Percentiles rank a stretch among this genome's conserved stretches.
These are phyloP conservation scores for Solanum microdontum DNA, from an alignment of 257 asterid genomes.

Conservation along the genomic window DNA sequence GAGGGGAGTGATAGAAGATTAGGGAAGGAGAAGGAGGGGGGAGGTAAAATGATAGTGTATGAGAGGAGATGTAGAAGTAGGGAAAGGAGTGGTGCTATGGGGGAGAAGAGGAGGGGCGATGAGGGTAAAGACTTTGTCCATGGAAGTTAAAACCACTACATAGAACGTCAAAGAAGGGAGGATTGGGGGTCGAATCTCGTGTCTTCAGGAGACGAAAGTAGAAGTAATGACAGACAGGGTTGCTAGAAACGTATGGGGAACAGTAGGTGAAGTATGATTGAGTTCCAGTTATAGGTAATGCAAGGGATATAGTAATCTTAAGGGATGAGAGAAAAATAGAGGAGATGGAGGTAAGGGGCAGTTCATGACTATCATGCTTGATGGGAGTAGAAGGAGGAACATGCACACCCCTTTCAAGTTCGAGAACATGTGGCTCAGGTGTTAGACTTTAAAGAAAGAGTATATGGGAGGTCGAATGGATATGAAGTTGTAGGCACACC, in stretches of 20 bases:
- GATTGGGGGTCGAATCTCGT: background rate
- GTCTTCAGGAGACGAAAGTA: background rate
- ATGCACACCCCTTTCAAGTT: background rate
- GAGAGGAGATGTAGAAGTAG: background rate
- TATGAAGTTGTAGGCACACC: background rate
- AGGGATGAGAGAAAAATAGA: background rate
- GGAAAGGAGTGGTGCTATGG: background rate
- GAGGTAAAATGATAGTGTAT: background rate
- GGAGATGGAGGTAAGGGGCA: background rate
- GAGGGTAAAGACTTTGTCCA: background rate
- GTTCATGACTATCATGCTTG: background rate
- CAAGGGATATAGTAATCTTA: background rate
- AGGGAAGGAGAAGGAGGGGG: background rate
- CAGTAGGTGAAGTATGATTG: background rate
- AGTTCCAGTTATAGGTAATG: background rate
- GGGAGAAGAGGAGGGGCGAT: background rate
- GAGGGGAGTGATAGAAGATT: background rate
- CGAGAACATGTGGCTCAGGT: background rate
- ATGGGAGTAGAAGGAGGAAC: background rate
- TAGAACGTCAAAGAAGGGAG: background rate
- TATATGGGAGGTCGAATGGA: background rate
- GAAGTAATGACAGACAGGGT: background rate
- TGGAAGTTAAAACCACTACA: background rate
- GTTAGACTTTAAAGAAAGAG: background rate
- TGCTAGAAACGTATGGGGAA: background rate